Evolutionary conservation across 768 basidiomycete genomes (phyloP), one percentile per base, ranked within the genome.

Genomic region (Hygrocybe coccinea): DNA sequence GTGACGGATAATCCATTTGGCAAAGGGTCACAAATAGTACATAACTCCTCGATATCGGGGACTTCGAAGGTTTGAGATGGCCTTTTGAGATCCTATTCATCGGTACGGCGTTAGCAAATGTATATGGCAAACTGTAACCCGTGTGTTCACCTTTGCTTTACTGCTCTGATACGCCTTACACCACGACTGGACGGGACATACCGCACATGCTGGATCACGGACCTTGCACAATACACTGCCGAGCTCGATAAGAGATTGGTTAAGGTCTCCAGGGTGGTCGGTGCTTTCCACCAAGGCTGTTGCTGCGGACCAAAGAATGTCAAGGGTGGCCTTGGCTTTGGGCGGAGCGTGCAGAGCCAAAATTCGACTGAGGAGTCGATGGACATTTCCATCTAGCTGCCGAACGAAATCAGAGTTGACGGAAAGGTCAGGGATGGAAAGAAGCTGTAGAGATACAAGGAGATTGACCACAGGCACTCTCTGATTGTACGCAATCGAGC

Each of bases 151-250:
- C 35, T 43, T 41, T 38, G n/a, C 50, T 22, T 36, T 5, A 41
- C 45, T 10, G 8, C 19, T 50, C 19, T 39, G 59, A 61, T 86
- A 87, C 1, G 88, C 94, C 15, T 74, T 70, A 64, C 95, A 98
- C 73, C 81, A 80, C 19, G 72, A 58, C 46, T 69, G 79, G 43
- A 97, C 61, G 17, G 93, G 91, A 69, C 95, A 97, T 15, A 71
- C 63, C 15, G 62, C 71, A 63, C 95, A 97, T 17, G 73, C 69
- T 9, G 95, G 95, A 59, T 88, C 82, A 58, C 83, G 84, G 39
- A 89, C 85, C 69, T 87, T 93, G 74, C 95, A 98, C 2, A 97
- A 81, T 2, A 92, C 95, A 66, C 89, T 90, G 48, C 95, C 95
- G 6, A 97, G 82, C 66, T 98, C 95, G 67, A 97, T 97, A 50